Conservation (phyloP, 2,329 filamentous ascomycete species). For the Stachybotrys chartarum region DNA sequence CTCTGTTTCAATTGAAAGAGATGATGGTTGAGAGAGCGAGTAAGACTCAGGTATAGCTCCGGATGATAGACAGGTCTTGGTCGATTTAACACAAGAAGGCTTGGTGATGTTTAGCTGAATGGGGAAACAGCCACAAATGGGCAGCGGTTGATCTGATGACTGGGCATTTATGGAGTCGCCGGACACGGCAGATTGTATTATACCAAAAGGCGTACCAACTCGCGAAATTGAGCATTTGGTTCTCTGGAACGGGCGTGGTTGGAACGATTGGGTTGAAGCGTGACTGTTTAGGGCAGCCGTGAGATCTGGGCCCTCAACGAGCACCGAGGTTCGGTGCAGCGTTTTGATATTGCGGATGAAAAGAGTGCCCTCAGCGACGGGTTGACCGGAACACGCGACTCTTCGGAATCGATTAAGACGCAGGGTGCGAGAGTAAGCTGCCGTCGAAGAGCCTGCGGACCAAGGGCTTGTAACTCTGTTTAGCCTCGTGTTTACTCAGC, state of each 20-base stretch:
- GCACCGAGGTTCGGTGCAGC: too few species aligned
- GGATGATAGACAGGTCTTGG: not conserved
- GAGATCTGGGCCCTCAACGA: not conserved
- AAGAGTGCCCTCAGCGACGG: too few species aligned
- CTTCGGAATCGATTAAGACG: too few species aligned
- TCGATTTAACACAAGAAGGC: not conserved
- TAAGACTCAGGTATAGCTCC: not conserved
- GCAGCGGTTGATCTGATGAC: not conserved
- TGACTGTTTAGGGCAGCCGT: not conserved
- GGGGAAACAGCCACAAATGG: not conserved
- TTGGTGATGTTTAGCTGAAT: not conserved
- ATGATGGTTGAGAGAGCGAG: not conserved
- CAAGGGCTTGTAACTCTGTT: too few species aligned
- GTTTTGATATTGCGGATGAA: too few species aligned
- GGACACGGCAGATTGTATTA: constrained; percentile 1
- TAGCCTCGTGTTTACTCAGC: too few species aligned
- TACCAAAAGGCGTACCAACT: constrained; percentile 1
- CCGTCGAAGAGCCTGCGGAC: too few species aligned
- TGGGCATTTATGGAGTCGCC: constrained; percentile 1
- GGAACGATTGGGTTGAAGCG: not conserved
- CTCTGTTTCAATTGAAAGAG: not conserved
- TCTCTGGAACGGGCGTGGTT: not conserved
- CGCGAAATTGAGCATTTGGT: not conserved
- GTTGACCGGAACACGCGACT: too few species aligned
- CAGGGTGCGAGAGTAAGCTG: too few species aligned